These are phyloP conservation scores for Tribonema minus DNA, from an alignment of 108 stramenopile species.

Conservation along the genomic window DNA sequence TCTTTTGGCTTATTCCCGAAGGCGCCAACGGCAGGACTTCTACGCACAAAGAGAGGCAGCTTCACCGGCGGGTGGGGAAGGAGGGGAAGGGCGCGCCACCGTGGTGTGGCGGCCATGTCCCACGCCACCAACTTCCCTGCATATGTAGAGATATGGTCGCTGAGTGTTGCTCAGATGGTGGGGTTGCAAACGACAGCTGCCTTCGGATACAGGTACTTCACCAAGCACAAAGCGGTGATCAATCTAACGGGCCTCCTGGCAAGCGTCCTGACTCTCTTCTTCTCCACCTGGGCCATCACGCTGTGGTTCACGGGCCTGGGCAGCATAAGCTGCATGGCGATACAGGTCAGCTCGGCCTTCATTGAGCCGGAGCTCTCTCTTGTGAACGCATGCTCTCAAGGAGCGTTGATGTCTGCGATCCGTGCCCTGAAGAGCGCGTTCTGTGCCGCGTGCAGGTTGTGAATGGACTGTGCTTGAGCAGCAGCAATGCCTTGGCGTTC, in stretches of 20 bases:
- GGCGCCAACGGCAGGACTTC: too few relatives aligned
- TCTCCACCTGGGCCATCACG: constrained; percentile 3
- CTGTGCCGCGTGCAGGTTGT: background rate
- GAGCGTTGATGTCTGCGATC: background rate
- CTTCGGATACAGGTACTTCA: too few relatives aligned
- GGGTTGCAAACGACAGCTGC: too few relatives aligned
- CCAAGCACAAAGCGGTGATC: too few relatives aligned
- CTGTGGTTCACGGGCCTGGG: background rate
- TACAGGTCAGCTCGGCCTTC: background rate
- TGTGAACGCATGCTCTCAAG: background rate
- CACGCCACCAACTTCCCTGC: too few relatives aligned
- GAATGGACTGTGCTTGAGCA: constrained; percentile 5
- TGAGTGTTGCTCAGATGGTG: too few relatives aligned
- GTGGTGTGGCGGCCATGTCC: too few relatives aligned
- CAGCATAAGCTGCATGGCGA: background rate
- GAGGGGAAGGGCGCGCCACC: too few relatives aligned
- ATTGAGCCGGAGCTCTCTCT: background rate
- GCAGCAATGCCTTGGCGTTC: constrained; percentile 18
- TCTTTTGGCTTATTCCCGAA: too few relatives aligned
- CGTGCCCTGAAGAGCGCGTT: background rate
- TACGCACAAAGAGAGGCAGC: too few relatives aligned
- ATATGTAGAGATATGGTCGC: too few relatives aligned
- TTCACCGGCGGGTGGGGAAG: too few relatives aligned
- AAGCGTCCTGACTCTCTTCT: constrained; percentile 5
- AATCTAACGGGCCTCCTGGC: constrained; percentile 16